These are phyloP conservation scores for Podaxis rugospora DNA, from an alignment of 768 basidiomycete genomes.

Conservation along the genomic window DNA sequence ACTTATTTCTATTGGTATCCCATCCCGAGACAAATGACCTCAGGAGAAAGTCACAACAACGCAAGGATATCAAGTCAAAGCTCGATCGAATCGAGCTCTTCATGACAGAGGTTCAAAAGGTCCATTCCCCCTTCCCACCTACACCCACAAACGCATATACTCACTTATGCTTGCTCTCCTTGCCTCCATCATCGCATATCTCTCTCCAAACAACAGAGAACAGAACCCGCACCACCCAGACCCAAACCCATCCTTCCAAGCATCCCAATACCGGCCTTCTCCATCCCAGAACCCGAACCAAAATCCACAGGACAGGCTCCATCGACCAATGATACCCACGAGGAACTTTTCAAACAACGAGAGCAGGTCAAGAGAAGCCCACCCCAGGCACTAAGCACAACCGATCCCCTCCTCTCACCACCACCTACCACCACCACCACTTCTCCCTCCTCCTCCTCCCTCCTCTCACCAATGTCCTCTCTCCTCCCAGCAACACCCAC, in stretches of 20 bases:
- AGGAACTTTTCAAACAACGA: constrained; percentile 5
- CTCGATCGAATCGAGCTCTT: constrained; percentile 53
- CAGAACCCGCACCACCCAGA: constrained; percentile 32
- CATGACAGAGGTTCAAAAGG: constrained; percentile 50
- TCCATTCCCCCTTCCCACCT: constrained; percentile 19
- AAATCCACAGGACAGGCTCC: constrained; percentile 12
- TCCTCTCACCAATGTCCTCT: constrained; percentile 4
- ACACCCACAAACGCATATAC: neutral
- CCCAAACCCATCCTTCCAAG: constrained; percentile 49
- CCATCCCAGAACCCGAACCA: neutral
- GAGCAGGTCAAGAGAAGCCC: constrained; percentile 3
- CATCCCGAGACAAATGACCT: neutral
- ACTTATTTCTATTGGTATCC: neutral
- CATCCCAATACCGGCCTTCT: constrained; percentile 38
- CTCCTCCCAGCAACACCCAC: constrained; percentile 6
- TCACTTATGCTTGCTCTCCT: neutral
- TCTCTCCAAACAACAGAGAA: constrained; percentile 27
- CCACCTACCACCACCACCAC: neutral
- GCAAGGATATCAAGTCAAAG: constrained; percentile 43
- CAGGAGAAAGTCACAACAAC: constrained; percentile 41
- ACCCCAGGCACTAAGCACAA: neutral
- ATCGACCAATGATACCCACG: constrained; percentile 12
- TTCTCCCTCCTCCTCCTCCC: neutral
- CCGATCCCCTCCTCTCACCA: constrained; percentile 12
- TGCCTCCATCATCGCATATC: neutral